Evolutionary conservation across 306 rosid species (phyloP), one percentile per base, ranked within the genome.

Genomic region (Oemleria cerasiformis): DNA sequence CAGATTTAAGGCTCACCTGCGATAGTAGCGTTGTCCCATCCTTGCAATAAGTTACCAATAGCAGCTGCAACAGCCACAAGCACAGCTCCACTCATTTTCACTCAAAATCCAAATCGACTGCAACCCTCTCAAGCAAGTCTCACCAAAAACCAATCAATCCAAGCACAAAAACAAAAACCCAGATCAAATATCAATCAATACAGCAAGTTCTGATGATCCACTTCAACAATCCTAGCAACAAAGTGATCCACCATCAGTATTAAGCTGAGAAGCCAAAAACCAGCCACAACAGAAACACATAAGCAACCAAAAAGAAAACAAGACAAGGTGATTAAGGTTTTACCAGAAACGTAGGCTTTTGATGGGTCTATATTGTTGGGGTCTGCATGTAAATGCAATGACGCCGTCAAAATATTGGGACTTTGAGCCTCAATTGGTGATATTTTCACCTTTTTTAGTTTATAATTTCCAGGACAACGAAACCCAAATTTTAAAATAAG

Each of bases 21-120:
- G 30, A 94, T 86, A 19, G 99, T 90, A 16, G 99, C 92, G 86
- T 88, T 94, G 78, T 94, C 99, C 99, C 99, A 91, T 76, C 99
- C 99, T 54, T 87, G 77, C 21, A 94, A 82, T 16, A 91, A 78
- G 74, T 89, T 94, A 57, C 99, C 99, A 67, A 94, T 75, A n/a
- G 99, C 92, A 25, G 99, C 96, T 69, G 91, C 96, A 75, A 85
- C 59, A 16, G 99, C 97, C 55, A 94, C 86, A 63, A 91, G 73
- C 73, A 91, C 96, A 65, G 91, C 94, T 65, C 90, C 91, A 78
- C 89, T 79, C 95, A 87, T 94, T 4, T 82, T 80, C 44, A 30
- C 70, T 23, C 63, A 60, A 66, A 44, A 23, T 20, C 68, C 14
- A 67, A 84, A 75, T 70, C 74, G 38, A 66, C 36, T 30, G 30